Conservation (phyloP, 495 filamentous ascomycete genomes). For the Talaromyces liani region DNA sequence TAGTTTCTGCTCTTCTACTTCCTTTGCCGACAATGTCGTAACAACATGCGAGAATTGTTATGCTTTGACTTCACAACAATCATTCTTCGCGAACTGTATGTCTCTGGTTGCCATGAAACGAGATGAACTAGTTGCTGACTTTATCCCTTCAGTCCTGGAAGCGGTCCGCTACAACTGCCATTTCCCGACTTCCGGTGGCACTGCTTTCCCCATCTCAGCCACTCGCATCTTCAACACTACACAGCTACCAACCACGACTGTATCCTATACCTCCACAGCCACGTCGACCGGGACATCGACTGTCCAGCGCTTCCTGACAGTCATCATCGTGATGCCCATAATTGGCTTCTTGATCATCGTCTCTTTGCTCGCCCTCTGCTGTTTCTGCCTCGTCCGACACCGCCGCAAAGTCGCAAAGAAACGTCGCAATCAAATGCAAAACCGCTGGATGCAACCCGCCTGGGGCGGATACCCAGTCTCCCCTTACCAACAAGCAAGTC, state of each 20-base stretch:
- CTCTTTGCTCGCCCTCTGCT: slow-evolving; percentile 18
- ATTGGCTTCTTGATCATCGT: slow-evolving; percentile 32
- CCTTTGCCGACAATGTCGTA: slow-evolving; percentile 36
- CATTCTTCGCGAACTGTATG: slow-evolving; percentile 46
- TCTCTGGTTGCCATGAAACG: background rate
- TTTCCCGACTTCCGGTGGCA: slow-evolving; percentile 24
- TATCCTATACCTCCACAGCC: slow-evolving; percentile 19
- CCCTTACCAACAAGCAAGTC: background rate
- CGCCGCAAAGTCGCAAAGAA: slow-evolving; percentile 25
- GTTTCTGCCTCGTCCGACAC: slow-evolving; percentile 32
- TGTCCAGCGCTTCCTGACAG: slow-evolving; percentile 24
- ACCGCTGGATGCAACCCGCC: slow-evolving; percentile 20
- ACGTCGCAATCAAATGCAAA: slow-evolving; percentile 18
- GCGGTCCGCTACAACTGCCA: slow-evolving; percentile 44
- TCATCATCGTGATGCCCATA: slow-evolving; percentile 41
- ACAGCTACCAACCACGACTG: slow-evolving; percentile 29
- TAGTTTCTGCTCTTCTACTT: slow-evolving; percentile 24
- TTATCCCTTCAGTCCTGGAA: slow-evolving; percentile 33
- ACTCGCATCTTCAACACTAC: slow-evolving; percentile 35
- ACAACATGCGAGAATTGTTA: slow-evolving; percentile 40
- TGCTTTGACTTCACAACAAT: slow-evolving; percentile 30
- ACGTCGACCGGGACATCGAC: slow-evolving; percentile 15
- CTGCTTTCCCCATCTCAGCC: slow-evolving; percentile 35
- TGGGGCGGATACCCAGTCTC: slow-evolving; percentile 15
- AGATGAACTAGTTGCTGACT: background rate